Conservation (phyloP, 2,329 filamentous ascomycete species). For the Penicillium nordicum region DNA sequence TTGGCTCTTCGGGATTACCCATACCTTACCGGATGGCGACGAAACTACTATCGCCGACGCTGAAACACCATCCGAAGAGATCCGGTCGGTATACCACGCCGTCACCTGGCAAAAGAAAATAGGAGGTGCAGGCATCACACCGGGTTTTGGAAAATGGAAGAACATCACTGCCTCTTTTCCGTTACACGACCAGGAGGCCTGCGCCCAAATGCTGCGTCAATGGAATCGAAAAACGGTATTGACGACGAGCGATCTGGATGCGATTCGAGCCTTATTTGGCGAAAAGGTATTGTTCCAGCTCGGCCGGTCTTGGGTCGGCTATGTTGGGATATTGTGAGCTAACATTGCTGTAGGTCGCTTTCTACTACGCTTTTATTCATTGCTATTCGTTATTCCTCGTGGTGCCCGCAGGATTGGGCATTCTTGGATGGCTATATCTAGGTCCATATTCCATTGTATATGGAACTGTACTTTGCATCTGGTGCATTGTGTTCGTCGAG, state of each 20-base stretch:
- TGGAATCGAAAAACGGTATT: slow-evolving; percentile 65
- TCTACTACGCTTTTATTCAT: slow-evolving; percentile 93
- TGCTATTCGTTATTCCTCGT: slow-evolving; percentile 82
- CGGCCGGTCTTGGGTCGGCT: neutral
- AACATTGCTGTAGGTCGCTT: slow-evolving; percentile 61
- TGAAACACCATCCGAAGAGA: slow-evolving; percentile 80
- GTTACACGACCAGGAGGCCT: slow-evolving; percentile 72
- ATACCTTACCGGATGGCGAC: slow-evolving; percentile 71
- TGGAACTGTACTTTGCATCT: slow-evolving; percentile 73
- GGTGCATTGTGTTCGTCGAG: slow-evolving; percentile 86
- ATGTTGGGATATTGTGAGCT: neutral
- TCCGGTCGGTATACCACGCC: slow-evolving; percentile 82
- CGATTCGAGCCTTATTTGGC: slow-evolving; percentile 73
- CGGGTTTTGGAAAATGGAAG: slow-evolving; percentile 66
- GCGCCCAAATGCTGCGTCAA: slow-evolving; percentile 69
- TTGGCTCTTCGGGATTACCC: slow-evolving; percentile 85
- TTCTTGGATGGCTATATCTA: slow-evolving; percentile 74
- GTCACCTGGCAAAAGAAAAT: slow-evolving; percentile 70
- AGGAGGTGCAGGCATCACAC: slow-evolving; percentile 74
- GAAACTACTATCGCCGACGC: slow-evolving; percentile 70
- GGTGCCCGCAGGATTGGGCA: slow-evolving; percentile 76
- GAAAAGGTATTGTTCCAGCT: slow-evolving; percentile 52
- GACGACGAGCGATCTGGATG: slow-evolving; percentile 65
- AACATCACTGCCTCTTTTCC: slow-evolving; percentile 75
- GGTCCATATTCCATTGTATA: slow-evolving; percentile 82